Percentiles rank a stretch among this genome's conserved stretches.
Conservation (phyloP, 345 rosid genomes). For the Passiflora organensis region DNA sequence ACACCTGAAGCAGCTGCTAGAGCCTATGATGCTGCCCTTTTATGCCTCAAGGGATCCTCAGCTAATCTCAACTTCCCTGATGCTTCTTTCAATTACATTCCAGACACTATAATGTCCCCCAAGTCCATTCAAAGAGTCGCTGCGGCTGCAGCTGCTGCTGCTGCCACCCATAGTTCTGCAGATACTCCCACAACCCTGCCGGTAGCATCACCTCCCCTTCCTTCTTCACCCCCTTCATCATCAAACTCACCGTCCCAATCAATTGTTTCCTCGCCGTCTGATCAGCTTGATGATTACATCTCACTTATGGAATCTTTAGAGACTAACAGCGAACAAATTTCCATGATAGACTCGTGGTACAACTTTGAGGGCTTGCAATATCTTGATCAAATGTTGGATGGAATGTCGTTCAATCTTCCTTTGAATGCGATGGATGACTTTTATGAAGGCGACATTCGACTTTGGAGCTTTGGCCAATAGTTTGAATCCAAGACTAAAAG, state of each 20-base stretch:
- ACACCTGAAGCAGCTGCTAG: constrained; percentile 95
- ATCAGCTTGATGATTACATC: constrained; percentile 36
- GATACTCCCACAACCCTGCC: constrained; percentile 16
- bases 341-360: constrained; percentile 40
- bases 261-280: constrained; percentile 39
- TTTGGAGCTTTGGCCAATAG: constrained; percentile 72
- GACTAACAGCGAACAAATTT: constrained; percentile 21
- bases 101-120: constrained; percentile 64
- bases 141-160: too few species aligned
- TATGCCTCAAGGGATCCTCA: constrained; percentile 83
- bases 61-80: constrained; percentile 76
- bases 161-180: constrained; percentile 31
- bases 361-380: constrained; percentile 43
- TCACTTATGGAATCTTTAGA: constrained; percentile 37
- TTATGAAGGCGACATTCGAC: constrained; percentile 58
- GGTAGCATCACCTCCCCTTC: too few species aligned
- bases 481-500: too few species aligned
- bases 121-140: constrained; percentile 85
- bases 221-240: constrained; percentile 21
- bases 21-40: constrained; percentile 93
- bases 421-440: constrained; percentile 51
- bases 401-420: constrained; percentile 25
- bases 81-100: constrained; percentile 29
- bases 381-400: constrained; percentile 51
- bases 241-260: constrained; percentile 32